These are phyloP conservation scores for Novymonas esmeraldas DNA, from an alignment of 208 protist genomes.

Conservation along the genomic window DNA sequence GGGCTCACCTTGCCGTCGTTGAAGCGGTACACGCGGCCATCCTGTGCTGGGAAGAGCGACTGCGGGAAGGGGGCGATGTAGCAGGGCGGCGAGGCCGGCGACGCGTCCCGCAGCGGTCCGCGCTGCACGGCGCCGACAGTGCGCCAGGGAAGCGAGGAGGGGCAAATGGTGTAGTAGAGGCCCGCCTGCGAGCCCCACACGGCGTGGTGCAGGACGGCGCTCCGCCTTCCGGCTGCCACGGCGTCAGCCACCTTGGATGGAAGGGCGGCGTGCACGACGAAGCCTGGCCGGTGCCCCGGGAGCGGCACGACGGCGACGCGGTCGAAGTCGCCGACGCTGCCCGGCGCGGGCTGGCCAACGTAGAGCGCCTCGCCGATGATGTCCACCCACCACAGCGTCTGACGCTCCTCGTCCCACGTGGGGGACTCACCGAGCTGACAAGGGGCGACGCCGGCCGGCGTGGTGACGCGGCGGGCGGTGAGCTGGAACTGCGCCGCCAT, in stretches of 20 bases:
- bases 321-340: slow-evolving; percentile 20
- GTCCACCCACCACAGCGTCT: slow-evolving; percentile 39
- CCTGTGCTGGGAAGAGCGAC: slow-evolving; percentile 6
- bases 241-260: background rate
- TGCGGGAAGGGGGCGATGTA: slow-evolving; percentile 20
- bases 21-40: slow-evolving; percentile 24
- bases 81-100: background rate
- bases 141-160: slow-evolving; percentile 16
- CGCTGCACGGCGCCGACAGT: background rate
- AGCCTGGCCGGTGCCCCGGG: slow-evolving; percentile 16
- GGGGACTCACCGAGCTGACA: slow-evolving; percentile 24
- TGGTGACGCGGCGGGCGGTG: slow-evolving; percentile 21
- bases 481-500: slow-evolving; percentile 37
- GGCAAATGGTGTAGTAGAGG: slow-evolving; percentile 18
- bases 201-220: slow-evolving; percentile 13
- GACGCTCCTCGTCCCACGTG: slow-evolving; percentile 32
- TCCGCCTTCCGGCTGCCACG: background rate
- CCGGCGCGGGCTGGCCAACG: slow-evolving; percentile 16
- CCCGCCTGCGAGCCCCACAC: slow-evolving; percentile 31
- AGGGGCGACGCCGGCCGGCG: slow-evolving; percentile 14
- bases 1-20: slow-evolving; percentile 34
- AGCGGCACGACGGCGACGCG: slow-evolving; percentile 30
- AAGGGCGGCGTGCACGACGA: slow-evolving; percentile 23
- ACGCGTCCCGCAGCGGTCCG: background rate
- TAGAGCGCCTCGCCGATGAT: slow-evolving; percentile 23